Conservation (phyloP, 140 eudicot genomes). For the Bidens hawaiensis region DNA sequence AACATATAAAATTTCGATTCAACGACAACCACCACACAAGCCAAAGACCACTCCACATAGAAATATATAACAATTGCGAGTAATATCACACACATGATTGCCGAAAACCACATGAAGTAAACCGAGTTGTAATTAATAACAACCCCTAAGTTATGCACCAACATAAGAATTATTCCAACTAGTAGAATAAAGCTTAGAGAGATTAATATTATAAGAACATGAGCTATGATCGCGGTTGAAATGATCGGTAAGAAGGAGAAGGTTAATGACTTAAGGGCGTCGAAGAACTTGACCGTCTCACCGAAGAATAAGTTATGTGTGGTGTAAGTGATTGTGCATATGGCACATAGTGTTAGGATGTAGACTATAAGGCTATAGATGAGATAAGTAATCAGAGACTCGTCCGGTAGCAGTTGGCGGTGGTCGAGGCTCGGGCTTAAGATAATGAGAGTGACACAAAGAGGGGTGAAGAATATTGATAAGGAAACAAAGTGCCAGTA, state of each 20-base stretch:
- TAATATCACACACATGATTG: slow-evolving; percentile 6
- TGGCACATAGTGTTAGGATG: slow-evolving; percentile 34
- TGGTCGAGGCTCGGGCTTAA: slow-evolving; percentile 34
- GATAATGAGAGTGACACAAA: slow-evolving; percentile 37
- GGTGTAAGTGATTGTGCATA: slow-evolving; percentile 48
- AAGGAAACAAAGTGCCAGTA: slow-evolving; percentile 55
- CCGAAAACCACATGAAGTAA: slow-evolving; percentile 19
- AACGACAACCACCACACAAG: slow-evolving; percentile 46
- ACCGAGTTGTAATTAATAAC: slow-evolving; percentile 32
- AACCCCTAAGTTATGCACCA: slow-evolving; percentile 30
- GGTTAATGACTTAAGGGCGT: slow-evolving; percentile 43
- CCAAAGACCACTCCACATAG: slow-evolving; percentile 50
- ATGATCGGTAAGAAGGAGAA: slow-evolving; percentile 41
- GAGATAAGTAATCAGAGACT: slow-evolving; percentile 15
- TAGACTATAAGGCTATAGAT: slow-evolving; percentile 21
- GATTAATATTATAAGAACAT: neutral
- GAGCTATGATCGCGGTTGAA: slow-evolving; percentile 30
- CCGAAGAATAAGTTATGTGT: slow-evolving; percentile 54
- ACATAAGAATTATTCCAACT: neutral
- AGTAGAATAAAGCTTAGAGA: slow-evolving; percentile 8
- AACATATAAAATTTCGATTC: slow-evolving; percentile 54
- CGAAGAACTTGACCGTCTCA: slow-evolving; percentile 38
- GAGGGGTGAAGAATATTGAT: slow-evolving; percentile 62
- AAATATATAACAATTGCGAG: slow-evolving; percentile 24
- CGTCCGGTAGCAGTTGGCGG: slow-evolving; percentile 16